Conservation (phyloP, 75 land plant species). For the Selaginella tamariscina region DNA sequence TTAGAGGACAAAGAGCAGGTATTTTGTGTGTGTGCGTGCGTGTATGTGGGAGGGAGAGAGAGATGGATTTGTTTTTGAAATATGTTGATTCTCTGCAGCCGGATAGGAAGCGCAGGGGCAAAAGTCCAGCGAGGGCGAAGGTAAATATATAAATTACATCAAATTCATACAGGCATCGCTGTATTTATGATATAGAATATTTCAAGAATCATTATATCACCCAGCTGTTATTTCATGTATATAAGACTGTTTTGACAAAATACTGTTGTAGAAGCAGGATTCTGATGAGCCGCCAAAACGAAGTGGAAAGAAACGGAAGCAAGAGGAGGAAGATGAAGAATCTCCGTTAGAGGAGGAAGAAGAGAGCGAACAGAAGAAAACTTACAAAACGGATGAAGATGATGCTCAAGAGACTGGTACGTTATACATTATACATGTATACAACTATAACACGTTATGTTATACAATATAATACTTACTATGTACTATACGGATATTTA, state of each 20-base stretch:
- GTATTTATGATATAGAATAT: not conserved
- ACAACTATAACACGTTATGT: no score
- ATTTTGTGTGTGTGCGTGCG: no score
- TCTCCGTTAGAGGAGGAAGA: slow-evolving; percentile 3
- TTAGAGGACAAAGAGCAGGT: not conserved
- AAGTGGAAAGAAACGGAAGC: not conserved
- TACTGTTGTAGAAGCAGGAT: not conserved
- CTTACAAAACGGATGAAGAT: not conserved
- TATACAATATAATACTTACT: no score
- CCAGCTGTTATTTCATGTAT: no score
- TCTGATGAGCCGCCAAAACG: not conserved
- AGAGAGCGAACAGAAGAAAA: not conserved
- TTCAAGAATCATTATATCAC: not conserved
- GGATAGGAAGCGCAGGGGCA: not conserved
- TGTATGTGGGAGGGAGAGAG: no score
- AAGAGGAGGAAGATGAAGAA: not conserved
- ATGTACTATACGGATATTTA: no score
- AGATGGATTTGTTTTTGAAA: not conserved
- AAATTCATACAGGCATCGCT: no score
- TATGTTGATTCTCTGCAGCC: not conserved
- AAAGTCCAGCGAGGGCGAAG: not conserved
- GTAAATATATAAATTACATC: no score
- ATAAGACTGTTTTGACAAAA: no score
- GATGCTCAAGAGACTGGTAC: not conserved
- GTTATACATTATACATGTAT: no score